Percentiles rank a stretch among this genome's conserved stretches.
Evolutionary conservation across 345 rosid genomes (phyloP).

Genomic region (Nasturtium officinale): DNA sequence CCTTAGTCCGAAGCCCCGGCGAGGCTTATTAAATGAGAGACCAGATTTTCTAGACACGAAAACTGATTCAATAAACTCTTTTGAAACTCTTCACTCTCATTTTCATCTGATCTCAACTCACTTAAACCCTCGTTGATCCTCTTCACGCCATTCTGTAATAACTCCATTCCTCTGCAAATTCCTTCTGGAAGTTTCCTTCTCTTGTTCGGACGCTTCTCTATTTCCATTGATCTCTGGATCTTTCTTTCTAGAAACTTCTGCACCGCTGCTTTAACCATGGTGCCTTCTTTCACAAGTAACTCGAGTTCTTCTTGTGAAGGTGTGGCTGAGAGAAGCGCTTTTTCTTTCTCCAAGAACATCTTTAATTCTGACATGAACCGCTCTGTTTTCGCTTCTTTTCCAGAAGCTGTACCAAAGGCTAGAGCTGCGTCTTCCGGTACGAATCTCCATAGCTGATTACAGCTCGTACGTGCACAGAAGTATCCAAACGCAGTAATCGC

Average conservation of each 20-base stretch:
- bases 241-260: constrained; percentile 34
- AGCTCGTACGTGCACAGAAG: constrained; percentile 77
- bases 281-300: constrained; percentile 64
- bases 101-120: constrained; percentile 56
- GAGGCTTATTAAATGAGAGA: constrained; percentile 58
- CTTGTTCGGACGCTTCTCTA: constrained; percentile 53
- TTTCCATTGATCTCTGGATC: constrained; percentile 39
- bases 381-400: constrained; percentile 63
- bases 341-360: constrained; percentile 82
- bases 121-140: constrained; percentile 62
- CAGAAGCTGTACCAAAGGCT: constrained; percentile 61
- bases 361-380: constrained; percentile 79
- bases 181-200: constrained; percentile 84
- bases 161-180: constrained; percentile 69
- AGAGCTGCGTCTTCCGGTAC: constrained; percentile 84
- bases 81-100: constrained; percentile 52
- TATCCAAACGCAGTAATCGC: constrained; percentile 76
- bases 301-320: constrained; percentile 50
- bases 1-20: constrained; percentile 40
- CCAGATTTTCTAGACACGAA: constrained; percentile 66
- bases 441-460: constrained; percentile 87
- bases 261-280: constrained; percentile 50
- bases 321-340: constrained; percentile 48
- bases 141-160: constrained; percentile 76
- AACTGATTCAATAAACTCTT: constrained; percentile 62